Evolutionary conservation across 345 rosid genomes (phyloP).

Genomic region (Eutrema japonicum): DNA sequence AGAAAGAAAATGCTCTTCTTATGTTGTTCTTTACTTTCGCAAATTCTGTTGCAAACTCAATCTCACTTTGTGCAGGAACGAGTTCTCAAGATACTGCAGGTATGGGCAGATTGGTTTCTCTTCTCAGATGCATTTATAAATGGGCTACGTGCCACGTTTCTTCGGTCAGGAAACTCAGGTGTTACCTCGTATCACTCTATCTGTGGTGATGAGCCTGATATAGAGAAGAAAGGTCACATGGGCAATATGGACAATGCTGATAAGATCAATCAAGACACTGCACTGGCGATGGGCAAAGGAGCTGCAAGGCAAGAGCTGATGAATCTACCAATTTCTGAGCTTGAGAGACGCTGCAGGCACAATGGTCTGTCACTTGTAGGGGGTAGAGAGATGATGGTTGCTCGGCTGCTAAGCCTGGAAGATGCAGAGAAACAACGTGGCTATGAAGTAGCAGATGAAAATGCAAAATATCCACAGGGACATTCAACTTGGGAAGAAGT

Average conservation of each 20-base stretch:
- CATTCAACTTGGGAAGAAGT: constrained; percentile 56
- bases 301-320: constrained; percentile 80
- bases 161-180: constrained; percentile 77
- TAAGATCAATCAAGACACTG: constrained; percentile 72
- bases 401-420: constrained; percentile 75
- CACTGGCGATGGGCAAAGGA: constrained; percentile 84
- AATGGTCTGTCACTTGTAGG: constrained; percentile 88
- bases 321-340: constrained; percentile 77
- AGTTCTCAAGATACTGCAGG: constrained; percentile 87
- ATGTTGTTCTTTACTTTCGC: constrained; percentile 8
- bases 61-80: constrained; percentile 65
- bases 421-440: constrained; percentile 85
- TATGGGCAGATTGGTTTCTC: constrained; percentile 95
- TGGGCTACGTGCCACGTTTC: constrained; percentile 85
- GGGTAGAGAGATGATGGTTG: constrained; percentile 91
- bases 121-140: constrained; percentile 93
- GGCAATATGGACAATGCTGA: constrained; percentile 52
- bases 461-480: constrained; percentile 57
- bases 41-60: constrained; percentile 7
- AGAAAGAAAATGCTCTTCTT: constrained; percentile 13
- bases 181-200: constrained; percentile 77
- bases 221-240: constrained; percentile 58
- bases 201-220: constrained; percentile 70
- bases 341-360: constrained; percentile 89
- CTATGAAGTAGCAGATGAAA: constrained; percentile 71